Conservation (phyloP, 768 basidiomycete genomes). For the Serpula lacrymans region DNA sequence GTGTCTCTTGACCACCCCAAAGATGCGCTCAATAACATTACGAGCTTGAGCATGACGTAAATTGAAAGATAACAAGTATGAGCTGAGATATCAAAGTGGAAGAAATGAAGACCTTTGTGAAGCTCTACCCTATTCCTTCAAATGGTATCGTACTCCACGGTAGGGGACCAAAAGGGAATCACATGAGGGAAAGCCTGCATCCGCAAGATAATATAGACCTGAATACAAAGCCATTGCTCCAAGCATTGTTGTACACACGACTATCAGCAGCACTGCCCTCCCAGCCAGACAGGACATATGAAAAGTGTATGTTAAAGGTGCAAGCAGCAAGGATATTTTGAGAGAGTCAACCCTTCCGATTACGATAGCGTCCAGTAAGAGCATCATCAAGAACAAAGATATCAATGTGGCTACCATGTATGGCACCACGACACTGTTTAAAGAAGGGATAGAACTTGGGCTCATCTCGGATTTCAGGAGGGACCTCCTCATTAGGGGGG, state of each 20-base stretch:
- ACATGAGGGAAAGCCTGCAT: conserved; percentile 26
- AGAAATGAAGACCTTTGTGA: conserved; percentile 3
- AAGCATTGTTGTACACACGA: conserved; percentile 14
- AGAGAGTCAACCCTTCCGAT: conserved; percentile 22
- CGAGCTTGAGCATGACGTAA: conserved; percentile 16
- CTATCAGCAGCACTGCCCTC: conserved; percentile 25
- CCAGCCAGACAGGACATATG: conserved; percentile 24
- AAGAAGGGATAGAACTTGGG: conserved; percentile 28
- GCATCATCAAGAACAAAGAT: conserved; percentile 14
- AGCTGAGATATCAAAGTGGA: neutral
- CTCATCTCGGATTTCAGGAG: conserved; percentile 17
- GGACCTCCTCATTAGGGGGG: conserved; percentile 12
- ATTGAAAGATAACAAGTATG: conserved; percentile 12
- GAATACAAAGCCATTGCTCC: conserved; percentile 6
- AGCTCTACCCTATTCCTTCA: conserved; percentile 28
- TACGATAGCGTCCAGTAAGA: conserved; percentile 16
- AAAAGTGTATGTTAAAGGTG: conserved; percentile 17
- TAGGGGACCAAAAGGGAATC: conserved; percentile 34
- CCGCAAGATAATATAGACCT: conserved; percentile 21
- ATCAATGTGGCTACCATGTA: conserved; percentile 26
- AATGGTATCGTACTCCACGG: conserved; percentile 32
- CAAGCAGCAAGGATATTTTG: conserved; percentile 24
- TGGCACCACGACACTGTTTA: conserved; percentile 19
- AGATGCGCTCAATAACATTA: conserved; percentile 23
- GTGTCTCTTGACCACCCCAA: conserved; percentile 18